These are phyloP conservation scores for Boletus eberwhitei DNA, from an alignment of 768 basidiomycete species.

Conservation along the genomic window DNA sequence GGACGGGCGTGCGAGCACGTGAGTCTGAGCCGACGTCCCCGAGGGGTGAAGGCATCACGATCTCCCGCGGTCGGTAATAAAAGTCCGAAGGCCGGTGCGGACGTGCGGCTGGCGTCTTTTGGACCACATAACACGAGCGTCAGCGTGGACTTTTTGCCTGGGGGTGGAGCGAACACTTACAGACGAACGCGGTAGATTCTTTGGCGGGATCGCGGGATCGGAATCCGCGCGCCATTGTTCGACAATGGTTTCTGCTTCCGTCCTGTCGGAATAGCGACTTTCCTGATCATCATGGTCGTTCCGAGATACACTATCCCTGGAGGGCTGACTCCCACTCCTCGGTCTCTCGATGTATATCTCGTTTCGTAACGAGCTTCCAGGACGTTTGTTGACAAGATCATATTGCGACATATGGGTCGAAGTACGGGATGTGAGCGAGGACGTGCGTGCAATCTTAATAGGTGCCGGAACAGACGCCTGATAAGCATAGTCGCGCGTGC, in stretches of 20 bases:
- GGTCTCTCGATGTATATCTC: conserved; percentile 20
- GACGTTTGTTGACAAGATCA: conserved; percentile 28
- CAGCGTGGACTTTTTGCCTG: background rate
- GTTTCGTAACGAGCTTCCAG: conserved; percentile 24
- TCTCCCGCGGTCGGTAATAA: conserved; percentile 33
- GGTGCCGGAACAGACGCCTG: conserved; percentile 9
- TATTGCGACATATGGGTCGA: conserved; percentile 33
- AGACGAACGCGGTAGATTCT: conserved; percentile 16
- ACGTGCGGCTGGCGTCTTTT: conserved; percentile 18
- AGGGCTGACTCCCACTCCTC: conserved; percentile 25
- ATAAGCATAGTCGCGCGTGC: conserved; percentile 32
- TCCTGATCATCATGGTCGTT: conserved; percentile 17
- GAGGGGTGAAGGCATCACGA: conserved; percentile 24
- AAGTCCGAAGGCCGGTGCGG: conserved; percentile 10
- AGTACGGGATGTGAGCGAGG: conserved; percentile 26
- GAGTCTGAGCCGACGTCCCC: conserved; percentile 17
- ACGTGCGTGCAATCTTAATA: conserved; percentile 11
- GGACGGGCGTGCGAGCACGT: conserved; percentile 16
- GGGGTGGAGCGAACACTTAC: conserved; percentile 11
- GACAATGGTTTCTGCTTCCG: conserved; percentile 24
- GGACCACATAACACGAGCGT: background rate
- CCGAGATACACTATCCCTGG: conserved; percentile 16
- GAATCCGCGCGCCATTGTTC: conserved; percentile 33
- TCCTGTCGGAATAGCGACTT: conserved; percentile 17
- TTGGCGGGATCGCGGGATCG: conserved; percentile 17